Base-by-base conservation (phyloP, 2,329 filamentous ascomycete species). In the Neonectria neomacrospora region DNA sequence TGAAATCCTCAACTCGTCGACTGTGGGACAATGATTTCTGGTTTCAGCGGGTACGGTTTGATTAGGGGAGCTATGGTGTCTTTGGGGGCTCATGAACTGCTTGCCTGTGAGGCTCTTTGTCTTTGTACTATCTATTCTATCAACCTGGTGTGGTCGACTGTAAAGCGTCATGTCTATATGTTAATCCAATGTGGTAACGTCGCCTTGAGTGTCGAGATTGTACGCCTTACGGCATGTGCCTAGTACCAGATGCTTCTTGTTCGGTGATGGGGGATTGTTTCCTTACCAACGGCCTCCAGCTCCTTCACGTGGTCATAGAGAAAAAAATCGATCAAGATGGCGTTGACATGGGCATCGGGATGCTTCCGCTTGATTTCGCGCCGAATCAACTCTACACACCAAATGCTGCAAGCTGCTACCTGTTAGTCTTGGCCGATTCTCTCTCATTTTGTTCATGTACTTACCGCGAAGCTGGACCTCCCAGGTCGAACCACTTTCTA, bases 181-280 rank as follows among this genome's bases (percentile, higher is more conserved):
- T 54, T 45, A 53, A 65, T 54, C 58, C 41, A 52, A 63, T 51
- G 47, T 45, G 45, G 32, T 20, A 20, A 18, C 11, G 26, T n/a
- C 14, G 57, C 26, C 37, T 56, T 47, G 51, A 55, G 53, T 63
- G 50, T 65, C 58, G 53, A 62, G 22, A 34, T 52, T 30, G 30
- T 12, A 37, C 32, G 59, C 54, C 64, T 66, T 16, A 62, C 45
- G 62, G 58, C 57, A 41, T 58, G 45, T 58, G 28, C 65, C 67
- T 79, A 97, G 78, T 97, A 97, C 94, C 94, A 97, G 65, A 97
- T 97, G 74, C 93, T 96, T 76, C 94, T 87, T 45, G 94, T 97
- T 67, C 94, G 86, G 79, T 97, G 94, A 79, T 97, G 94, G 5
- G 93, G 92, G 51, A 79, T 71, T 42, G 81, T 83, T 74, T 89